Evolutionary conservation across 345 rosid genomes (phyloP), one percentile per base, ranked within the genome.

Genomic region (Rhizophora mangle): DNA sequence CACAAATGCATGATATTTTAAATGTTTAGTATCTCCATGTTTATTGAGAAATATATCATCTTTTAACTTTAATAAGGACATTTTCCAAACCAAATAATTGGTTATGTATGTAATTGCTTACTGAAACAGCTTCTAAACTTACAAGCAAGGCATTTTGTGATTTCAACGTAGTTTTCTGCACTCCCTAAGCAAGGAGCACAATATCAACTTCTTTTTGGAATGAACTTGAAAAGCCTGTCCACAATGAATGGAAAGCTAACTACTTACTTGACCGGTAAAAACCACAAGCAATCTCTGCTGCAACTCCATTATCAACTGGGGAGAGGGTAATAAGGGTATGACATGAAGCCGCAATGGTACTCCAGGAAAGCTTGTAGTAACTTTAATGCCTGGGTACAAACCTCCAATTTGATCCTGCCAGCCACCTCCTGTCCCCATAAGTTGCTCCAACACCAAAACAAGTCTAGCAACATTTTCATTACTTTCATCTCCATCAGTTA

Each of bases 401-500:
- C 99, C 99, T 70, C 99, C 96, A 20, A 88, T 89, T 80, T 95
- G 97, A 80, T 95, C 97, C 84, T 95, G 99, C 99, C 99, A 92
- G 71, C 99, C 96, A 70, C 99, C 97, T 65, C 99, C 99, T 29
- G 99, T 92, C 34, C 99, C 97, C 99, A 95, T 95, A 70, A 95
- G 87, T 79, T 92, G 97, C 84, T 95, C 97, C 65, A 95, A 73
- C 49, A 90, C 91, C 84, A 91, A 84, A 56, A 89, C 97, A 15
- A 95, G 96, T 68, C 96, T 84, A 3, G 99, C 96, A 8, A 90
- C 88, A 58, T 92, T 95, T 76, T 89, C 96, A 52, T 86, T 86
- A 75, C 88, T 88, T 62, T 84, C 88, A 74, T 95, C 96, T 68
- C 96, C 90, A 68, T 84, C 65, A 11, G 79, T 77, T 72, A 95